A percentile compares a stretch with the other conserved stretches of the same genome.
phyloP scores from a whole-genome alignment of 75 land plant species.

The Chamaecyparis obtusa region DNA sequence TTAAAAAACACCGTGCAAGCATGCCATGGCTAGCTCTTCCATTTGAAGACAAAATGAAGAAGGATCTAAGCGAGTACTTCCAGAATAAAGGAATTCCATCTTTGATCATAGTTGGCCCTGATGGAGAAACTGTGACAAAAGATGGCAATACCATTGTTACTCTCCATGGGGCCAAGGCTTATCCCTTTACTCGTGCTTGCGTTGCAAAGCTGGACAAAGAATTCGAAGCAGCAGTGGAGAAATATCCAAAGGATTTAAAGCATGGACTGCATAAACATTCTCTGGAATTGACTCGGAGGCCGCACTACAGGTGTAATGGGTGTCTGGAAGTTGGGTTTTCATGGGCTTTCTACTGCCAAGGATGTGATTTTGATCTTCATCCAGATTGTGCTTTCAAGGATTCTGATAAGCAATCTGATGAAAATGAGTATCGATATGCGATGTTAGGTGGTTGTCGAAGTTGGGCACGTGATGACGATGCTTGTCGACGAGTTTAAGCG shows the following conservation, averaged over 20 bases:
- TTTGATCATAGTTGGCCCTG: too few species aligned
- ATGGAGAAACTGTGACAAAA: too few species aligned
- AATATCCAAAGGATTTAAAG: too few species aligned
- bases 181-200: conserved; percentile 57
- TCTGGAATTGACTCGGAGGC: neutral
- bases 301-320: neutral
- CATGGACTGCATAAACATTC: neutral
- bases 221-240: too few species aligned
- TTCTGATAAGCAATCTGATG: neutral
- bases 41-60: too few species aligned
- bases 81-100: too few species aligned
- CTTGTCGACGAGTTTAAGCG: neutral
- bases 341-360: neutral
- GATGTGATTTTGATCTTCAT: neutral
- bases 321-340: neutral
- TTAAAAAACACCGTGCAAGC: too few species aligned
- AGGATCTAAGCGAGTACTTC: too few species aligned
- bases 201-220: conserved; percentile 8
- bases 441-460: too few species aligned
- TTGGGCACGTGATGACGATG: neutral
- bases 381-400: too few species aligned
- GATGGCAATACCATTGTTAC: conserved; percentile 13
- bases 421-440: neutral
- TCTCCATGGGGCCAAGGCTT: conserved; percentile 47
- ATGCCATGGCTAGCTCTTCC: too few species aligned